Evolutionary conservation across 2,329 filamentous ascomycete genomes (phyloP), one percentile per base, ranked within the genome.

Genomic region (Bertia moriformis): DNA sequence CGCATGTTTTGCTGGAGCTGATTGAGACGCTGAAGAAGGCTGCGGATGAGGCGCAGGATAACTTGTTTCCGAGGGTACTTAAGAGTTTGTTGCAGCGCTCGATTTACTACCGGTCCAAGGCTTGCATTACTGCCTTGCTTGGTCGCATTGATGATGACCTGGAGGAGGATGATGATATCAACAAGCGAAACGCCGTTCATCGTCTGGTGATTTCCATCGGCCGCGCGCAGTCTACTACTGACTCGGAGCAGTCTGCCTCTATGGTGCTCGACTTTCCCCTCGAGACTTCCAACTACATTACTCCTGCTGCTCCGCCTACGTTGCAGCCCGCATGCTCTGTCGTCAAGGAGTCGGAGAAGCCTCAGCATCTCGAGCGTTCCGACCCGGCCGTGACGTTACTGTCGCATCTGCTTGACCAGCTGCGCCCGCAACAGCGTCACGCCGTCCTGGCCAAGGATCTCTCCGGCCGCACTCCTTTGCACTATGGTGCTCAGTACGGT

Each of bases 401-500:
- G 10, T 52, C 60, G 2, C 73, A 66, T 41, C 53, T 80, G 3
- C 66, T 98, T 3, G 78, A 87, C 37, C 66, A 69, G 19, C 67
- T 98, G 4, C 71, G 65, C 10, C 66, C 71, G 0, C 62, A 71
- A 7, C 89, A 96, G 48, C 73, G 79, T 10, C 46, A 55, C 12
- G 80, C 81, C 0, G 63, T 96, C 10, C 64, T 71, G 38, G 71
- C 73, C 12, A 76, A 71, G 42, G 89, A 96, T 58, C 69, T 77
- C 0, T 83, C 89, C 43, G 88, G 86, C 2, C 81, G 89, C 3
- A 70, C 89, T 13, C 87, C 89, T 1, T 67, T 96, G 10, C 89
- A 96, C 55, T 95, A 95, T 53, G 87, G 87, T 2, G 89, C 91
- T 0, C 87, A 96, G 54, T 94, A 93, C 53, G 91, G 91, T 2